Base-by-base conservation (phyloP, 768 basidiomycete genomes). In the Kwoniella newhampshirensis region DNA sequence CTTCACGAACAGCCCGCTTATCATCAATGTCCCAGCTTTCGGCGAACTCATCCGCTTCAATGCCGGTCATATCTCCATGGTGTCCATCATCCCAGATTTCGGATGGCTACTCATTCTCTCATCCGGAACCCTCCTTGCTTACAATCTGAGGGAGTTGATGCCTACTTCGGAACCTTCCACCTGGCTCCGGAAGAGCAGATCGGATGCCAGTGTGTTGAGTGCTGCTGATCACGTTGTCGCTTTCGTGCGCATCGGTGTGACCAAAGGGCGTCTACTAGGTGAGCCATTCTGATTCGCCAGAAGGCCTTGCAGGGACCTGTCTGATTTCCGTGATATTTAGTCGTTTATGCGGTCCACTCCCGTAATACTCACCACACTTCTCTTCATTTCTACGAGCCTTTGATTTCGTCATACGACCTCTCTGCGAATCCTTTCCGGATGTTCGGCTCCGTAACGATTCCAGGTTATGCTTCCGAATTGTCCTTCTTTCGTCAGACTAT, bases 401-500 rank as follows among this genome's bases (percentile, higher is more conserved):
- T 73, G 3, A 23, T 30, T 28, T 45, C 43, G 13, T 44, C 56
- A 28, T 37, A 30, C 20, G 23, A 11, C 23, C 20, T 23, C 11
- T 20, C 43, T 1, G 21, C n/a, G 13, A 17, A 20, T 30, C 20
- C 59, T 4, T 72, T 72, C 48, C 58, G 71, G 1, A 54, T 54
- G 1, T 73, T 70, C 60, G 64, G 66, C 15, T 49, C 40, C 2
- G 58, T 65, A 12, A 51, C 21, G 8, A 41, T 73, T 0, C 68
- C 71, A 27, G 71, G 71, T 30, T 61, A 60, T 43, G 69, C 69
- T 1, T 66, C 66, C 11, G 68, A 68, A 17, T 46, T 73, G 15
- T 57, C 54, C 7, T 73, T 73, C 52, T 73, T 73, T 56, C 54
- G 63, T 17, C 66, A 70, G 52, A 73, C 71, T 0, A 61, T 70